Percentiles rank a stretch among this genome's conserved stretches.
These are phyloP conservation scores for Xanthoconium purpureum DNA, from an alignment of 768 basidiomycete genomes.

Conservation along the genomic window DNA sequence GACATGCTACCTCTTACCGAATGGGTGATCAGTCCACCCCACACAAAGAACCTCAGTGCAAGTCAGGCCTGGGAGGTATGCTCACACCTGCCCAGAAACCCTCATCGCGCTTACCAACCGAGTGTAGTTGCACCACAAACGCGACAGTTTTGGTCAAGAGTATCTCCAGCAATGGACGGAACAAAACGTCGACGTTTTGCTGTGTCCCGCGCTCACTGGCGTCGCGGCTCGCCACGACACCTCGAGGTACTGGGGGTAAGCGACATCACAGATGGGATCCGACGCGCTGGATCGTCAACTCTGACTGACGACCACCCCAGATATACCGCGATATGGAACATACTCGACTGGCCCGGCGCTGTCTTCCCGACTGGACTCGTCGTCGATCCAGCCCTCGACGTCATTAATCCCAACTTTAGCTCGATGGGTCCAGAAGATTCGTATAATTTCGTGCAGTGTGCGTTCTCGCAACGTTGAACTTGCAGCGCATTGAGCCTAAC, in stretches of 20 bases:
- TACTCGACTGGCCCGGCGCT: conserved; percentile 42
- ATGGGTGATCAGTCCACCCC: conserved; percentile 35
- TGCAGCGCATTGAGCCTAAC: background rate
- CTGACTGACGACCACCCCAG: conserved; percentile 13
- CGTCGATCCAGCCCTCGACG: conserved; percentile 27
- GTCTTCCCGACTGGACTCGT: conserved; percentile 44
- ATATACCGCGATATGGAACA: conserved; percentile 43
- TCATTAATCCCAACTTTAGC: conserved; percentile 2
- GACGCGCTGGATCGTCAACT: background rate
- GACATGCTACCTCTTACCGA: conserved; percentile 34
- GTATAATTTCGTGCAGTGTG: conserved; percentile 18
- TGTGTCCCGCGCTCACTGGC: conserved; percentile 36
- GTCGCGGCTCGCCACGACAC: conserved; percentile 39
- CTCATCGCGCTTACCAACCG: background rate
- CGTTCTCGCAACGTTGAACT: background rate
- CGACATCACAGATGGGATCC: background rate
- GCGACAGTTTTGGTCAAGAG: conserved; percentile 35
- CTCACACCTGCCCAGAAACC: background rate
- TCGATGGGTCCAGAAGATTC: conserved; percentile 21
- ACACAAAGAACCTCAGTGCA: conserved; percentile 23
- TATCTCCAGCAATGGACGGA: conserved; percentile 38
- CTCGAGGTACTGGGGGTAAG: conserved; percentile 34
- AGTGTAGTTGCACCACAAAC: conserved; percentile 25
- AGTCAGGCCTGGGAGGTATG: conserved; percentile 32
- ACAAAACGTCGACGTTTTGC: conserved; percentile 39